Evolutionary conservation across 1,284 basidiomycete genomes (phyloP), one percentile per base, ranked within the genome.

Genomic region (Microbotryum scabiosae): DNA sequence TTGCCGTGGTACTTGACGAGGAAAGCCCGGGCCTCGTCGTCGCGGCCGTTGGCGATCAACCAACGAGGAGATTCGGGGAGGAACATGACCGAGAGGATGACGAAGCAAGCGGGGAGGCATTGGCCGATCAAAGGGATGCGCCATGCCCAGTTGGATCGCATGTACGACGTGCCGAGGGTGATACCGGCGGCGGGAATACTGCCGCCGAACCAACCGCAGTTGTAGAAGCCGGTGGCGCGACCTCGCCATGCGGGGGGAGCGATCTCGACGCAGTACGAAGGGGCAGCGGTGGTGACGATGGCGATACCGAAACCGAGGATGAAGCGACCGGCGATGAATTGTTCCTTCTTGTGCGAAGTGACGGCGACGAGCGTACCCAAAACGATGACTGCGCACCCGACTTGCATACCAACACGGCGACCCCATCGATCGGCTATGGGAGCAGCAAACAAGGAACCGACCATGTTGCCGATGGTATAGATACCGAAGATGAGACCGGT

Each of bases 231-330:
- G 25, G 81, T 82, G 68, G 82, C 74, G 28, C 81, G 78, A 56
- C 82, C 82, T 67, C 83, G 77, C 83, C 82, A 84, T 73, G 83
- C 82, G 20, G 82, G 82, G 45, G 82, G 82, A 12, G 81, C 79
- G 74, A 84, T 81, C 69, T 84, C 79, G 56, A 77, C 75, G 28
- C 75, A 76, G 71, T 79, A 80, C 10, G 77, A 74, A 7, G 81
- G 81, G 9, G 81, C 81, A 10, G 80, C 81, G 23, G 78, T 79
- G 14, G 79, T 78, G 6, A 77, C 75, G 53, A 81, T 79, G 14
- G 53, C 59, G 72, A 71, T 66, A 16, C 74, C 74, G 65, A 81
- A 79, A 28, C 80, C 81, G 51, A 82, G 78, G 30, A 81, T 75
- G 67, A 82, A 81, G 20, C 80, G 74, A 53, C 79, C 79, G 20